These are phyloP conservation scores for Thelonectria discophora DNA, from an alignment of 2,329 filamentous ascomycete genomes.

Conservation along the genomic window DNA sequence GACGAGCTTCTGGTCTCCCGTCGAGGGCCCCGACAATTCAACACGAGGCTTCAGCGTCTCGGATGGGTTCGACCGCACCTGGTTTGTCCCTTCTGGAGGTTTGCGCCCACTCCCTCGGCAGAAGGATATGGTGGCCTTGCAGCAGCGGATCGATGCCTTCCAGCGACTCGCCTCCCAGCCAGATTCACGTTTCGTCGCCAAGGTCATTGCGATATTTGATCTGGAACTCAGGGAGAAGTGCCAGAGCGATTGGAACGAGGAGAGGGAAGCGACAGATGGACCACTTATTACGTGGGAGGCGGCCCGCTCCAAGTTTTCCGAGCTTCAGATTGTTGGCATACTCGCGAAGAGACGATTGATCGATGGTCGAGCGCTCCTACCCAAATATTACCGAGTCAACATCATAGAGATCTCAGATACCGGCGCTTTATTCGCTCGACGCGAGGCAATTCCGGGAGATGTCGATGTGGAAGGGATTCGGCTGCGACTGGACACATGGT, in stretches of 20 bases:
- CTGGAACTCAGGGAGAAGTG: slow-evolving; percentile 28
- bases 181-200: neutral
- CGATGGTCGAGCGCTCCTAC: slow-evolving; percentile 26
- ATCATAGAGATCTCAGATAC: slow-evolving; percentile 31
- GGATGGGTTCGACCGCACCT: slow-evolving; percentile 38
- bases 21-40: slow-evolving; percentile 17
- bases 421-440: slow-evolving; percentile 28
- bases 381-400: slow-evolving; percentile 29
- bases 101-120: slow-evolving; percentile 17
- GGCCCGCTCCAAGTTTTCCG: slow-evolving; percentile 9
- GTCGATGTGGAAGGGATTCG: slow-evolving; percentile 17
- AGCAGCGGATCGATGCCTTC: slow-evolving; percentile 17
- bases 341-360: slow-evolving; percentile 34
- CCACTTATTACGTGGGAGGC: slow-evolving; percentile 27
- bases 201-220: slow-evolving; percentile 20
- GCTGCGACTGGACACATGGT: slow-evolving; percentile 33
- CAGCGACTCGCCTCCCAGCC: neutral
- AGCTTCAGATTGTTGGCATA: slow-evolving; percentile 25
- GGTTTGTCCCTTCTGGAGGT: slow-evolving; percentile 35
- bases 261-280: slow-evolving; percentile 3
- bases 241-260: slow-evolving; percentile 32
- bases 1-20: slow-evolving; percentile 35
- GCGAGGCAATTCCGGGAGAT: slow-evolving; percentile 22
- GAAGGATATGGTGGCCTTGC: slow-evolving; percentile 16
- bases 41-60: slow-evolving; percentile 27